These are phyloP conservation scores for Plenodomus lindquistii DNA, from an alignment of 2,329 filamentous ascomycete species.

Conservation along the genomic window DNA sequence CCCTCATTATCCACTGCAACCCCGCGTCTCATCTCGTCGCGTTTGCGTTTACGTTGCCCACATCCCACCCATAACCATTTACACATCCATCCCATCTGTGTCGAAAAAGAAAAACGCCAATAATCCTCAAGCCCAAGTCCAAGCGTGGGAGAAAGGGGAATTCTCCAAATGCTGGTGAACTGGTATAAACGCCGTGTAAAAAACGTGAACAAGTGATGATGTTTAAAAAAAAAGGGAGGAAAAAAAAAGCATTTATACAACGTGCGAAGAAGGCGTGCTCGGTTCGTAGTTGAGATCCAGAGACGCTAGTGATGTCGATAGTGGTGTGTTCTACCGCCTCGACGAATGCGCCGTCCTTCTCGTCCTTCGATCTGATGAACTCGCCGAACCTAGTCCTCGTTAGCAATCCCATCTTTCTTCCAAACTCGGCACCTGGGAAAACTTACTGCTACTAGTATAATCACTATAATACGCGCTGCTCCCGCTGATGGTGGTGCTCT, in stretches of 20 bases:
- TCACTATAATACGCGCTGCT: conserved; percentile 49
- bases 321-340: conserved; percentile 16
- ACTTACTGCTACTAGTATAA: conserved; percentile 56
- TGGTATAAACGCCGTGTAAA: background rate
- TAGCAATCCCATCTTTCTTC: conserved; percentile 12
- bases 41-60: background rate
- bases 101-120: too few species aligned
- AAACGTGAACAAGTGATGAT: background rate
- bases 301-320: too few species aligned
- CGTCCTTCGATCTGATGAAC: conserved; percentile 48
- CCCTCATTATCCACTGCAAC: background rate
- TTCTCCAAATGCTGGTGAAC: background rate
- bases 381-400: conserved; percentile 47
- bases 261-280: background rate
- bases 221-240: background rate
- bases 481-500: conserved; percentile 47
- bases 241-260: background rate
- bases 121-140: too few species aligned
- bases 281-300: too few species aligned
- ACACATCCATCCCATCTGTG: too few species aligned
- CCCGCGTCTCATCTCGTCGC: background rate
- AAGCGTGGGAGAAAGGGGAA: background rate
- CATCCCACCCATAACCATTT: background rate
- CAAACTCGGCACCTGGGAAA: background rate
- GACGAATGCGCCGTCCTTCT: conserved; percentile 45